Conservation (phyloP, 768 basidiomycete genomes). For the Rhodocollybia butyracea region DNA sequence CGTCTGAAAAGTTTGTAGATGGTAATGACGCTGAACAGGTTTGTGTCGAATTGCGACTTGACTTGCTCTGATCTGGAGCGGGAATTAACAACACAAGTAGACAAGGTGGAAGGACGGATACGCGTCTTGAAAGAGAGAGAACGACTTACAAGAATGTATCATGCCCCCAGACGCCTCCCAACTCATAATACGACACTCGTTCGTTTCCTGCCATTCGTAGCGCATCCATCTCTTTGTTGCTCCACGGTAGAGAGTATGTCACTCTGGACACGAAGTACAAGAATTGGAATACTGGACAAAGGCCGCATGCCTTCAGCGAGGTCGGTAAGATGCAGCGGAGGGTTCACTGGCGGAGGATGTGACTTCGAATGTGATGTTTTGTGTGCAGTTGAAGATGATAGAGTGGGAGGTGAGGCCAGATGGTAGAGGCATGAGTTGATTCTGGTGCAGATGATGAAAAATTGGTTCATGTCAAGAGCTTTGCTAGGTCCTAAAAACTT, state of each 20-base stretch:
- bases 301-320: constrained; percentile 78
- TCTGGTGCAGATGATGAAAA: constrained; percentile 94
- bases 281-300: constrained; percentile 70
- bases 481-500: constrained; percentile 96
- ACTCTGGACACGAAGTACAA: constrained; percentile 93
- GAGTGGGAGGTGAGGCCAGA: constrained; percentile 33
- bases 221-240: constrained; percentile 95
- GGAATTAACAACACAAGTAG: too few species aligned
- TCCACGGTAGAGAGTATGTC: constrained; percentile 97
- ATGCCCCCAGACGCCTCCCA: constrained; percentile 99
- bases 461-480: constrained; percentile 88
- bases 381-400: constrained; percentile 22
- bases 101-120: background rate
- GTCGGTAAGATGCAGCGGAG: constrained; percentile 70
- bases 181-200: constrained; percentile 91
- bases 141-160: constrained; percentile 87
- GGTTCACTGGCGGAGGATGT: constrained; percentile 68
- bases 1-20: too few species aligned
- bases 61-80: constrained; percentile 10
- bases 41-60: constrained; percentile 20
- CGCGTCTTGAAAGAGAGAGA: background rate
- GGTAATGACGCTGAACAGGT: constrained; percentile 28
- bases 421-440: constrained; percentile 35
- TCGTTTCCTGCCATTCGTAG: constrained; percentile 87
- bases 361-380: constrained; percentile 59